Evolutionary conservation across 225 moss, liverwort and hornwort genomes (phyloP), one percentile per base, ranked within the genome.

Genomic region (Climacium dendroides): DNA sequence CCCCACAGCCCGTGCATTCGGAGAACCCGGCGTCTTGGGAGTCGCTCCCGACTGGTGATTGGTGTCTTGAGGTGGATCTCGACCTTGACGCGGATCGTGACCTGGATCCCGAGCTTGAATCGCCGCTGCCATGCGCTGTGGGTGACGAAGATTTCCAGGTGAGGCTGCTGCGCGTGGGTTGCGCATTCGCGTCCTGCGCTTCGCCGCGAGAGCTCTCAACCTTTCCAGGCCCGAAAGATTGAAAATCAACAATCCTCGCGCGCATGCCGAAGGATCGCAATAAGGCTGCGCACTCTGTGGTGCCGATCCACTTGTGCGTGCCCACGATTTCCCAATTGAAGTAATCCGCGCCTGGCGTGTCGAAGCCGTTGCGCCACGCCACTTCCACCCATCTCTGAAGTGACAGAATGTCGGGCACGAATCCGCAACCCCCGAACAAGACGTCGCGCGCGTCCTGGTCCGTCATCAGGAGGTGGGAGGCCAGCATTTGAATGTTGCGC

Each of bases 401-500:
- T 7, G 95, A 93, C 23, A 88, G 64, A 78, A 96, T 96, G 87
- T 96, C 96, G 3, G 96, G 96, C 22, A 95, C 95, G 43, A 94
- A 96, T 45, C 94, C 95, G 22, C 93, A 93, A 10, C 95, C 95
- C 34, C 93, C 93, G 61, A 96, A 96, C 69, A 96, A 79, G 22
- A 81, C 94, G 18, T 92, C 94, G 15, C 89, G 90, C 15, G 93
- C 92, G 41, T 87, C 92, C 41, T 61, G 89, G 67, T 95, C 86
- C 35, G 94, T 83, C 75, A 86, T 82, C 8, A 95, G 74, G 89
- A 96, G 85, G 76, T 92, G 92, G 20, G 96, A 96, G 37, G 91
- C 90, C 47, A 96, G 80, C 88, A 96, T 96, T 77, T 96, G 96
- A 45, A 96, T 96, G 89, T 96, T 96, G 61, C 96, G 88, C 96